Evolutionary conservation across 225 moss, liverwort and hornwort genomes (phyloP), one percentile per base, ranked within the genome.

Genomic region (Sphagnum tenellum): DNA sequence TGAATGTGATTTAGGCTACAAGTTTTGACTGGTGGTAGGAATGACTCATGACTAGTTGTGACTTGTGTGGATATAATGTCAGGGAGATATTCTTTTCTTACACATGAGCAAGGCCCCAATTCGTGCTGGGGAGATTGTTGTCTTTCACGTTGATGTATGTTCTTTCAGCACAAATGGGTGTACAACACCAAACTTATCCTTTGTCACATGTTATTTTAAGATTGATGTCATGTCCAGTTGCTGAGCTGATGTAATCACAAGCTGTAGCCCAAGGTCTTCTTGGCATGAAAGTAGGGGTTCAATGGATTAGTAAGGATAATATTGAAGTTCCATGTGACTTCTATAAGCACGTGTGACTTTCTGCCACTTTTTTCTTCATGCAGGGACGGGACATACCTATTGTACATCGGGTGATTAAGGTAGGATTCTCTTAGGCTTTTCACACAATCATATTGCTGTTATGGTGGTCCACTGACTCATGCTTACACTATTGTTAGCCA

Each of bases 61-160:
- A 29, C 29, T 29, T 29, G 29, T 70, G 53, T 56, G 9, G 62
- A 61, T 65, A 66, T 70, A 61, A 50, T 77, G 56, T 56, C 68
- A 87, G 92, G 93, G 96, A 60, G 96, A 98, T 67, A 98, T 98
- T 59, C 80, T 98, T 59, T 98, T 98, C 71, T 70, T 98, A 69
- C 96, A 90, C 75, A 90, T 93, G 89, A 90, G 89, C 50, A 89
- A 90, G 66, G 83, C 89, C 63, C 96, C 96, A 45, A 93, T 98
- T 67, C 90, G 93, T 49, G 89, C 86, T 57, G 96, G 96, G 74
- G 96, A 98, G 73, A 98, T 98, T 63, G 96, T 98, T 60, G 96
- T 98, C 53, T 98, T 93, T 50, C 88, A 98, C 71, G 80, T 98
- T 66, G 96, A 98, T 86, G 91, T 91, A 80, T 10, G 75, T 29